phyloP scores from a whole-genome alignment of 192 early-diverging fungal genomes.

The Mortierella antarctica region DNA sequence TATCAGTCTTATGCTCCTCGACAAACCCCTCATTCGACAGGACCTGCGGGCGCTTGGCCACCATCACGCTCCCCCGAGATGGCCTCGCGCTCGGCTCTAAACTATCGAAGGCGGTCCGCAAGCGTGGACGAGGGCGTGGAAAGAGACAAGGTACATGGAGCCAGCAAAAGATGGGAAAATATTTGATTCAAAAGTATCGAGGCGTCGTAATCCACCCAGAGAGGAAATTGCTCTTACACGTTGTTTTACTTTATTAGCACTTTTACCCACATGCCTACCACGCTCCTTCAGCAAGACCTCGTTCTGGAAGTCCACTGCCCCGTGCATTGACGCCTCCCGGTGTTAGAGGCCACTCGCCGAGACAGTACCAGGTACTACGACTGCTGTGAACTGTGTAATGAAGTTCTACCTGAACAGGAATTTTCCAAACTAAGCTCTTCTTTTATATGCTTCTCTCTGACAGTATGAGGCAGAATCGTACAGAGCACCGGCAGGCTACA shows the following conservation, averaged over 20 bases:
- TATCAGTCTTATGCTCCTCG: slow-evolving; percentile 22
- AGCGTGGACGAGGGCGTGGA: slow-evolving; percentile 47
- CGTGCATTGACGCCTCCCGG: slow-evolving; percentile 7
- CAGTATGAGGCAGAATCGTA: slow-evolving; percentile 27
- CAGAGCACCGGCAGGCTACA: slow-evolving; percentile 12
- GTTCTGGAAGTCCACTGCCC: slow-evolving; percentile 32
- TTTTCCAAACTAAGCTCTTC: neutral
- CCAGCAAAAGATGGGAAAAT: neutral
- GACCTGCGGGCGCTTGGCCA: slow-evolving; percentile 20
- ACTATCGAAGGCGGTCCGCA: slow-evolving; percentile 33
- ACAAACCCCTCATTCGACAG: slow-evolving; percentile 2
- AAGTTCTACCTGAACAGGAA: neutral
- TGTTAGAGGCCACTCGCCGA: slow-evolving; percentile 27
- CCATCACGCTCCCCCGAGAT: slow-evolving; percentile 31
- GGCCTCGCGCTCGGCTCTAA: slow-evolving; percentile 6
- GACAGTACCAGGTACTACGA: slow-evolving; percentile 29
- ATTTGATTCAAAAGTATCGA: neutral
- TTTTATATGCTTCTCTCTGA: neutral
- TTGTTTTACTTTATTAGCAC: neutral
- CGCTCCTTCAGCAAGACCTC: slow-evolving; percentile 13
- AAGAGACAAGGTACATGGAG: slow-evolving; percentile 35
- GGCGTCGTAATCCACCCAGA: neutral
- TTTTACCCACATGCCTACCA: slow-evolving; percentile 40
- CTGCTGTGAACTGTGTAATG: neutral
- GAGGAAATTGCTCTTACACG: neutral